Base-by-base conservation (phyloP, 768 basidiomycete species). In the Tremella fuciformis region DNA sequence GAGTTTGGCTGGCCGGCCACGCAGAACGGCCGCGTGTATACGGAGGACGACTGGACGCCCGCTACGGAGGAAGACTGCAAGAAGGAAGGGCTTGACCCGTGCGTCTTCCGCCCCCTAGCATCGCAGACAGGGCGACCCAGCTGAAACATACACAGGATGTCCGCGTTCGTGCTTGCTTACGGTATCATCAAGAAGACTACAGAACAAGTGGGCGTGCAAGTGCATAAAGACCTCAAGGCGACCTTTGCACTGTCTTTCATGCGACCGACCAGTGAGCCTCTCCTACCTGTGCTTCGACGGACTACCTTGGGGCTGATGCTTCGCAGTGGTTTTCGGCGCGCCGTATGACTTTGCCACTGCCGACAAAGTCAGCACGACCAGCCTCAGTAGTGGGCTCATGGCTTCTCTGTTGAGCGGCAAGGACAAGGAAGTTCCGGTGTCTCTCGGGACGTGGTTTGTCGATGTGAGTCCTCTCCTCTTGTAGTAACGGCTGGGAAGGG, bases 21-120 rank as follows among this genome's bases (percentile, higher is more conserved):
- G n/a, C n/a, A n/a, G n/a, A n/a, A n/a, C n/a, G n/a, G n/a, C n/a
- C n/a, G n/a, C n/a, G n/a, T n/a, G n/a, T 70, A 68, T 58, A 72
- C 65, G 42, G 68, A 74, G 56, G 53, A 69, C 11, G 73, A 75
- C 54, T 69, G 70, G 66, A 53, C 59, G 16, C 58, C 66, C 1
- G 37, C 56, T 41, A 65, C 67, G 38, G 63, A 70, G 21, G 61
- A 66, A 39, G n/a, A n/a, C n/a, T n/a, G n/a, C n/a, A n/a, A n/a
- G n/a, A n/a, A n/a, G n/a, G n/a, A n/a, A n/a, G n/a, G n/a, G n/a
- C n/a, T n/a, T n/a, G n/a, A n/a, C n/a, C n/a, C n/a, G n/a, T n/a
- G n/a, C n/a, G n/a, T n/a, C n/a, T n/a, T n/a, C n/a, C n/a, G n/a
- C n/a, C n/a, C n/a, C n/a, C n/a, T n/a, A n/a, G n/a, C n/a, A n/a